Percentiles rank a stretch among this genome's conserved stretches.
phyloP scores from a whole-genome alignment of 805 yeast genomes.

The Scheffersomyces stipitis region DNA sequence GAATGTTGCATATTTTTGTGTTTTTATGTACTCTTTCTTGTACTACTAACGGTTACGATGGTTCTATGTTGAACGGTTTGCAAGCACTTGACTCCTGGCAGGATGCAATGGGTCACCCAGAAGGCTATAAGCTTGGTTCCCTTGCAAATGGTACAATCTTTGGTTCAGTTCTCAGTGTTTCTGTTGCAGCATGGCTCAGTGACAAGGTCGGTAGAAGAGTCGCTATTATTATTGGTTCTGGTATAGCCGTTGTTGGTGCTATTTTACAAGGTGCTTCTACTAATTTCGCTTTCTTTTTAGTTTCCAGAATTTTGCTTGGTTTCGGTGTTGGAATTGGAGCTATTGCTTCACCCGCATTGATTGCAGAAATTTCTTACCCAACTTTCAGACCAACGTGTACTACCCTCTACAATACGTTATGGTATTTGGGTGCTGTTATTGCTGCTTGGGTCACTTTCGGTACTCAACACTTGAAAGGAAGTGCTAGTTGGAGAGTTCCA shows the following conservation, averaged over 20 bases:
- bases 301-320: neutral
- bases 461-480: constrained; percentile 27
- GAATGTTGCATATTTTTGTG: too few relatives aligned
- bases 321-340: constrained; percentile 4
- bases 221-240: constrained; percentile 9
- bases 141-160: neutral
- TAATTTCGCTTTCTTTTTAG: constrained; percentile 11
- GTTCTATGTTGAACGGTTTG: constrained; percentile 19
- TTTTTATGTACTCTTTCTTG: too few relatives aligned
- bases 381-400: constrained; percentile 19
- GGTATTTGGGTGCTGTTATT: constrained; percentile 54
- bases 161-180: constrained; percentile 8
- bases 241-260: constrained; percentile 14
- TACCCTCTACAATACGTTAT: constrained; percentile 48
- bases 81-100: constrained; percentile 17
- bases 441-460: constrained; percentile 55
- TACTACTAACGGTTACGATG: constrained; percentile 21
- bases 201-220: constrained; percentile 13
- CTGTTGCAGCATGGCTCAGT: constrained; percentile 4
- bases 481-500: constrained; percentile 57
- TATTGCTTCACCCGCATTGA: constrained; percentile 1
- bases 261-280: constrained; percentile 18
- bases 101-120: constrained; percentile 12
- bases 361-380: constrained; percentile 3
- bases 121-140: neutral